phyloP scores from a whole-genome alignment of 345 rosid species.

The Hibiscus syriacus region DNA sequence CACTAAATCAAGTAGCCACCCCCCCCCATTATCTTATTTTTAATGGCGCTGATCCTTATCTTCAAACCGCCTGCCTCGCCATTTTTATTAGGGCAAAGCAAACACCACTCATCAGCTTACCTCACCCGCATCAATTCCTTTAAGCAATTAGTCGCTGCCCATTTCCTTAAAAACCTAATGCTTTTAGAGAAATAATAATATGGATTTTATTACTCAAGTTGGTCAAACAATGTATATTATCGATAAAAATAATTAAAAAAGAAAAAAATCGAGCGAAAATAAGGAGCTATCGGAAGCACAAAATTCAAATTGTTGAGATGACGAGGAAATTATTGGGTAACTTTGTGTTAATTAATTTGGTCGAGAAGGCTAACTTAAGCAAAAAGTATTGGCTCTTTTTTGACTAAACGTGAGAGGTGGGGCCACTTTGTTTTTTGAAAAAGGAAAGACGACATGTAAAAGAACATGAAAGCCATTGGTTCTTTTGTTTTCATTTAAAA shows the following conservation, averaged over 20 bases:
- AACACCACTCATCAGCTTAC: not conserved
- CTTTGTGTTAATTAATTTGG: not conserved
- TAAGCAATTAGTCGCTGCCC: not conserved
- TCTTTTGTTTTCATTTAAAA: not conserved
- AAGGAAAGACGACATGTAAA: not conserved
- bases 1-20: not conserved
- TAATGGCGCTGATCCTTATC: conserved; percentile 15
- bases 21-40: not conserved
- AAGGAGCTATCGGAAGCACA: no score
- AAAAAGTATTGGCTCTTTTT: conserved; percentile 19
- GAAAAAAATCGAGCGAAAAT: no score
- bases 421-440: not conserved
- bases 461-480: not conserved
- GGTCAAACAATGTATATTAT: no score
- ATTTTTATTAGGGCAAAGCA: not conserved
- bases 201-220: no score
- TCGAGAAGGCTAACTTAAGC: not conserved
- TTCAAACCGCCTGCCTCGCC: conserved; percentile 3
- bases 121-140: not conserved
- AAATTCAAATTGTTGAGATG: not conserved
- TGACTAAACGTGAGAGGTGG: not conserved
- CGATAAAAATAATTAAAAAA: no score
- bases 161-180: no score
- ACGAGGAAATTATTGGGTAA: not conserved
- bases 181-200: no score